Evolutionary conservation across 140 eudicot species (phyloP), one percentile per base, ranked within the genome.

Genomic region (Bidens hawaiensis): DNA sequence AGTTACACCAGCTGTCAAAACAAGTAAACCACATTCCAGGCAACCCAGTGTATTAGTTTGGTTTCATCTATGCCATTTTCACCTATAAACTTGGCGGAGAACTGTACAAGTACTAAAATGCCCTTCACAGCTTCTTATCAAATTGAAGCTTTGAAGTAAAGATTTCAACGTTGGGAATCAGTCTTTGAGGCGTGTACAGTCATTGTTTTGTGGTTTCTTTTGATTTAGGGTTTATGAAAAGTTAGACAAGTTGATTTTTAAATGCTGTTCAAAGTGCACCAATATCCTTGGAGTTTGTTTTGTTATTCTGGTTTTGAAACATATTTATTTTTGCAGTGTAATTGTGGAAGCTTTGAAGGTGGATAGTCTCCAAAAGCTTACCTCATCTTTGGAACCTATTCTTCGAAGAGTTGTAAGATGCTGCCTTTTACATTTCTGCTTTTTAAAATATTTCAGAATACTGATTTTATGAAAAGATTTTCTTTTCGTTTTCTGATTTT

Each of bases 301-400:
- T 47, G 52, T 28, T 15, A 55, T 54, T 14, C 61, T 5, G 14
- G n/a, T 6, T 60, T 59, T 60, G 22, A n/a, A 12, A 53, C 47
- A 30, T 27, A 9, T 1, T 27, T 70, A 11, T 72, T 67, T 62
- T 12, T 84, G 85, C 86, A 90, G 97, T 78, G 96, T 90, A 46
- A 90, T 90, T 57, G 90, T 90, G 48, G 97, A 90, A 78, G 97
- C 96, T 51, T 74, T 90, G 28, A 90, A 86, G 80, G 90, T 84
- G 59, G 97, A 90, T 72, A 86, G 95, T 74, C 87, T 90, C 57
- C 97, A 90, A 80, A 90, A 79, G 83, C 97, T 90, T 49, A 84
- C 90, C 76, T 90, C 97, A 40, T 90, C 97, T 17, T 77, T 90
- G 78, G 97, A 90, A 71, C 97, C 97, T 27, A 76, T 90, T 80